Conservation (phyloP, 129 eudicot genomes). For the Arctium minus region DNA sequence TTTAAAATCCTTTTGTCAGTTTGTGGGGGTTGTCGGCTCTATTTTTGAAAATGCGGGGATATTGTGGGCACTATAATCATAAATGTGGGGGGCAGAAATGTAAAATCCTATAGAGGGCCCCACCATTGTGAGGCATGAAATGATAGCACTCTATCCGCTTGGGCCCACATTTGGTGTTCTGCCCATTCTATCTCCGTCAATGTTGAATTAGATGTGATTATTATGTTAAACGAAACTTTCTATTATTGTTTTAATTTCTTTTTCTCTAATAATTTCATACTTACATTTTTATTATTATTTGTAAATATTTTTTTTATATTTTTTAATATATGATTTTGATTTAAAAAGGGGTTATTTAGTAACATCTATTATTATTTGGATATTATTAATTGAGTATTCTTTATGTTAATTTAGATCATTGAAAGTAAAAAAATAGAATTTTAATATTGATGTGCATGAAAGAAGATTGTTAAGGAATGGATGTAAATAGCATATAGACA, state of each 20-base stretch:
- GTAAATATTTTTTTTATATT: too few species aligned
- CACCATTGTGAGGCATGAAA: not conserved
- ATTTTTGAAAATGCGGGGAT: not conserved
- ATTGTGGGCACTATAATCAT: not conserved
- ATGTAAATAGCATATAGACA: not conserved
- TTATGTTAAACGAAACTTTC: not conserved
- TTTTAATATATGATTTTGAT: not conserved
- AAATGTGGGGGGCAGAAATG: not conserved
- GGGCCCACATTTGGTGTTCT: slow-evolving; percentile 17
- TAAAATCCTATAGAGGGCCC: not conserved
- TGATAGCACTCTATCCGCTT: slow-evolving; percentile 5
- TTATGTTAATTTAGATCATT: not conserved
- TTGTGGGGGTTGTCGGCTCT: slow-evolving; percentile 16
- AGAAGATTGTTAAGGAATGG: not conserved
- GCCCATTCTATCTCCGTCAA: not conserved
- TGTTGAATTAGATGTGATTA: not conserved
- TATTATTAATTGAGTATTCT: too few species aligned
- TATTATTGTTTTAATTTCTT: not conserved
- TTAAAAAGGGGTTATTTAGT: not conserved
- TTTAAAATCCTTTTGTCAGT: not conserved
- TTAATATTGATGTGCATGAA: not conserved
- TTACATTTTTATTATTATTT: too few species aligned
- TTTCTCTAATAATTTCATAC: not conserved
- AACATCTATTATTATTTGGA: not conserved
- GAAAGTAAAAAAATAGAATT: not conserved